phyloP scores from a whole-genome alignment of 495 filamentous ascomycete species.

The Aspergillus steynii region DNA sequence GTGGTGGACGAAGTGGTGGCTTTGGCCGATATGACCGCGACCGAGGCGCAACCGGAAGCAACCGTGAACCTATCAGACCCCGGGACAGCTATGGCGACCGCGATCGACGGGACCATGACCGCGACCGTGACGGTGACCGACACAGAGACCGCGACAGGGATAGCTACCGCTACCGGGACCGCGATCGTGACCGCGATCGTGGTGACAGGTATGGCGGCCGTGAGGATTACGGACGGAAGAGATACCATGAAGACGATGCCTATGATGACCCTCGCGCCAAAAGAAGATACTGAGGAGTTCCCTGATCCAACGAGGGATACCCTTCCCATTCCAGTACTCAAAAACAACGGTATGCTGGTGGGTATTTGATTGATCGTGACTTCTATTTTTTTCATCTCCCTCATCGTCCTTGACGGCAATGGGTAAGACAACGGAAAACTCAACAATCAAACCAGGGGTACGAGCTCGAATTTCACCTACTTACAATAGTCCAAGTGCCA shows the following conservation, averaged over 20 bases:
- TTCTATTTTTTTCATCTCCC: slow-evolving; percentile 49
- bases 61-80: slow-evolving; percentile 54
- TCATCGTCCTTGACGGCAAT: slow-evolving; percentile 40
- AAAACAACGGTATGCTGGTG: slow-evolving; percentile 46
- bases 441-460: slow-evolving; percentile 9
- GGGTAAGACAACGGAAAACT: slow-evolving; percentile 56
- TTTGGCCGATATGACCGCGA: slow-evolving; percentile 52
- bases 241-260: slow-evolving; percentile 56
- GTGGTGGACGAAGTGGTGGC: slow-evolving; percentile 59
- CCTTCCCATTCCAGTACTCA: slow-evolving; percentile 22
- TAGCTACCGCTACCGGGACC: slow-evolving; percentile 53
- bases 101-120: slow-evolving; percentile 59
- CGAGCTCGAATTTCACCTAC: slow-evolving; percentile 11
- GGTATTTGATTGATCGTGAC: slow-evolving; percentile 41
- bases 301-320: neutral
- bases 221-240: slow-evolving; percentile 60
- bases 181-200: slow-evolving; percentile 55
- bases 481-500: slow-evolving; percentile 21
- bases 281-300: slow-evolving; percentile 65
- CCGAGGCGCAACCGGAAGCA: slow-evolving; percentile 54
- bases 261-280: slow-evolving; percentile 80
- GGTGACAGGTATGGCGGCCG: slow-evolving; percentile 59
- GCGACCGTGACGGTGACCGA: slow-evolving; percentile 58
- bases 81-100: slow-evolving; percentile 51
- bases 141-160: slow-evolving; percentile 52